A percentile compares a stretch with the other conserved stretches of the same genome.
Conservation (phyloP, 2,329 filamentous ascomycete genomes). For the Leptoxyphium fumago region DNA sequence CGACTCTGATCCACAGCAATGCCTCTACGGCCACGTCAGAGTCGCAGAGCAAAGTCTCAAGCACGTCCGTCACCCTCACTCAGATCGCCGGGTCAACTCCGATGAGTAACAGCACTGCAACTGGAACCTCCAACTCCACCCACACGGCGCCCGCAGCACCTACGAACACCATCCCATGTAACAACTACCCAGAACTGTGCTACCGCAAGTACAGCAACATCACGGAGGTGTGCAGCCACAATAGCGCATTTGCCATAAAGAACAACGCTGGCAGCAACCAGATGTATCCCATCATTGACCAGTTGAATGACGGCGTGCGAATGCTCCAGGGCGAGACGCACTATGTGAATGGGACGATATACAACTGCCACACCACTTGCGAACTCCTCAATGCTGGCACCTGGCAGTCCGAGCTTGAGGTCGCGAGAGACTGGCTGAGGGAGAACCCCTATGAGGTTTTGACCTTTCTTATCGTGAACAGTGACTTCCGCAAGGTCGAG, state of each 20-base stretch:
- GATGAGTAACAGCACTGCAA: constrained; percentile 11
- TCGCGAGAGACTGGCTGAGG: constrained; percentile 58
- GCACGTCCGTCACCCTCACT: constrained; percentile 10
- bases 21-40: constrained; percentile 24
- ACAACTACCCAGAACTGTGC: constrained; percentile 56
- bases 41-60: constrained; percentile 12
- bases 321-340: constrained; percentile 49
- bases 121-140: constrained; percentile 11
- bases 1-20: too few species aligned
- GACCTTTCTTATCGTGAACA: constrained; percentile 74
- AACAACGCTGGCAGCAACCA: constrained; percentile 69
- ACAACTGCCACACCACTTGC: constrained; percentile 78
- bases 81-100: constrained; percentile 7
- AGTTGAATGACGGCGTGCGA: constrained; percentile 63
- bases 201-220: constrained; percentile 65
- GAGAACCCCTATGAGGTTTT: constrained; percentile 74
- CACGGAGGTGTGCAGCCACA: constrained; percentile 64
- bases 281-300: constrained; percentile 47
- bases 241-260: constrained; percentile 58
- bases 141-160: constrained; percentile 23
- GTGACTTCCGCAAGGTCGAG: constrained; percentile 51
- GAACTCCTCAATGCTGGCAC: constrained; percentile 68
- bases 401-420: constrained; percentile 56
- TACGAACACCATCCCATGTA: constrained; percentile 66
- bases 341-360: constrained; percentile 41